Base-by-base conservation (phyloP, 176 grass and related monocot genomes). In the Ensete glaucum region DNA sequence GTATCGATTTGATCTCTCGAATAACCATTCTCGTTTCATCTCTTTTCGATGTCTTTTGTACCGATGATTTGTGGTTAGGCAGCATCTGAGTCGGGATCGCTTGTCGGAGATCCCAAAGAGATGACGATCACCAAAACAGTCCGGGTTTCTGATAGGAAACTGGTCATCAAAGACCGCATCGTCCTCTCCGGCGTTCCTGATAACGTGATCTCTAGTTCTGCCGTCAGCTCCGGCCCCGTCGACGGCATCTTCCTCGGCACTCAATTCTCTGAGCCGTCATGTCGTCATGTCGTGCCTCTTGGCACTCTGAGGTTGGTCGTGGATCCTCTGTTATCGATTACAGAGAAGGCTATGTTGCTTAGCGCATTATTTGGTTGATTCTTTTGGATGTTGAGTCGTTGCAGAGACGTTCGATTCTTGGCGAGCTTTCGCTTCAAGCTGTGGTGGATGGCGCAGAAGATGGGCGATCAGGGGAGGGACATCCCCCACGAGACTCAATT, bases 391-490 rank as follows among this genome's bases (percentile, higher is more conserved):
- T 73, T 29, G 54, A 67, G 19, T 26, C 9, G 11, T 52, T 63
- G 52, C 84, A 98, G 90, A 54, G 86, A 68, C 11, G 80, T 89
- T 67, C 86, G 90, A 56, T 93, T 98, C 78, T 29, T 91, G 71
- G 86, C 94, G 52, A 89, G 83, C 80, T 98, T 98, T 78, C 84
- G 94, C 26, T 93, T 93, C 88, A 98, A 98, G 83, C 86, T 98
- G 26, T 98, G 94, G 94, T 98, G 90, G 94, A 98, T 98, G 94
- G 75, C 94, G 53, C 94, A 98, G 81, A 88, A 82, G 48, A 98
- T 93, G 90, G 94, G 94, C 12, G 66, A 77, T 1, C 85, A 71
- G n/a, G 94, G 90, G 77, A 64, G 86, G 13, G 94, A 98, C 63
- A 85, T 93, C 16, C 94, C 94, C 75, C 90, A 67, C 75, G 94